Conservation (phyloP, 768 basidiomycete species). For the Amanita molliuscula region DNA sequence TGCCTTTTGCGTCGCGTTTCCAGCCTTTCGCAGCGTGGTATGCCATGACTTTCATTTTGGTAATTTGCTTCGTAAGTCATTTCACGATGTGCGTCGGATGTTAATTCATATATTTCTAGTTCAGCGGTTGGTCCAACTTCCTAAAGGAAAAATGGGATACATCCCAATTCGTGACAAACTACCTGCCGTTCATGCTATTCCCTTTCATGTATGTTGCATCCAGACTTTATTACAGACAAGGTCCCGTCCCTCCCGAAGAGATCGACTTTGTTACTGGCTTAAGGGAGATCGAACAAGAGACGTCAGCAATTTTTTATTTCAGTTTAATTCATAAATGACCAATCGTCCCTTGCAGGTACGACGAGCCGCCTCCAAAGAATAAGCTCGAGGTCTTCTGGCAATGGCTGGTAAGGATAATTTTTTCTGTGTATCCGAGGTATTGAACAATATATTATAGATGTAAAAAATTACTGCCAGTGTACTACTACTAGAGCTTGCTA, state of each 20-base stretch:
- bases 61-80: conserved; percentile 53
- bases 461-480: not conserved
- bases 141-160: conserved; percentile 33
- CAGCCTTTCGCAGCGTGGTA: conserved; percentile 74
- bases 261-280: conserved; percentile 81
- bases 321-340: not conserved
- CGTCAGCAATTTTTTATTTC: conserved; percentile 20
- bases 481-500: not conserved
- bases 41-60: conserved; percentile 24
- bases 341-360: conserved; percentile 27
- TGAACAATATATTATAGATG: conserved; percentile 9
- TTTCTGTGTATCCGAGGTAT: not conserved
- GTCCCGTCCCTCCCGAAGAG: conserved; percentile 38
- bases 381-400: conserved; percentile 62
- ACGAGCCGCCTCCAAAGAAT: conserved; percentile 65
- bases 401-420: conserved; percentile 54
- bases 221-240: conserved; percentile 41
- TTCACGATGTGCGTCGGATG: not conserved
- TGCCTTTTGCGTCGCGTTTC: conserved; percentile 61
- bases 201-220: conserved; percentile 61
- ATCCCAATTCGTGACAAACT: conserved; percentile 75
- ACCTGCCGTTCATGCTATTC: conserved; percentile 63
- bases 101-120: conserved; percentile 14
- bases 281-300: conserved; percentile 59
- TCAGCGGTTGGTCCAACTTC: conserved; percentile 34